Evolutionary conservation across 2,329 filamentous ascomycete genomes (phyloP).

Genomic region (Monilinia vaccinii-corymbosi): DNA sequence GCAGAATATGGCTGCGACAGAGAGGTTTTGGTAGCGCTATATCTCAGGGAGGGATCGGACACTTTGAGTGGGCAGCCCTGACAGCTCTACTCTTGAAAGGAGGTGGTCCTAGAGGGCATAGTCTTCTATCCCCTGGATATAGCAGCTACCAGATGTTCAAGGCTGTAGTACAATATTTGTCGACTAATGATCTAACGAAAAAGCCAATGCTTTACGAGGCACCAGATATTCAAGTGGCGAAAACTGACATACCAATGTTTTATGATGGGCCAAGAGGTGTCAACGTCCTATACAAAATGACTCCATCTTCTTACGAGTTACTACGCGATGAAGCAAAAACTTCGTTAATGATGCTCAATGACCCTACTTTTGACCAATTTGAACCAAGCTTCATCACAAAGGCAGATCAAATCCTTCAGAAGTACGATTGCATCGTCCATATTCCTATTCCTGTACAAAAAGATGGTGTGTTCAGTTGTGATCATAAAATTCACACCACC

Average conservation of each 20-base stretch:
- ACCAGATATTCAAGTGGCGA: slow-evolving; percentile 34
- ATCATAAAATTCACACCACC: slow-evolving; percentile 22
- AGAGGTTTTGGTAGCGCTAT: slow-evolving; percentile 66
- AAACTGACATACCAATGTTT: slow-evolving; percentile 54
- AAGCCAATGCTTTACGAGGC: slow-evolving; percentile 48
- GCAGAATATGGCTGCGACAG: slow-evolving; percentile 82
- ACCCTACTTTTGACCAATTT: slow-evolving; percentile 70
- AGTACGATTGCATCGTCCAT: slow-evolving; percentile 42
- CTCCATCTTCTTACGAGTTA: slow-evolving; percentile 66
- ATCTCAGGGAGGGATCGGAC: slow-evolving; percentile 76
- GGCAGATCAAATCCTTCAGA: slow-evolving; percentile 43
- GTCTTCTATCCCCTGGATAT: slow-evolving; percentile 68
- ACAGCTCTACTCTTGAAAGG: slow-evolving; percentile 71
- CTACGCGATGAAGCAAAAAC: slow-evolving; percentile 66
- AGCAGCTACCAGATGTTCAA: slow-evolving; percentile 94
- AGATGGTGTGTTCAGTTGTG: slow-evolving; percentile 13
- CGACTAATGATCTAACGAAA: slow-evolving; percentile 60
- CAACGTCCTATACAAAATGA: slow-evolving; percentile 89
- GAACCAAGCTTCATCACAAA: slow-evolving; percentile 71
- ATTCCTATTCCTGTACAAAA: slow-evolving; percentile 14
- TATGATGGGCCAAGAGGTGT: slow-evolving; percentile 67
- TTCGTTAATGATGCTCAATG: slow-evolving; percentile 66
- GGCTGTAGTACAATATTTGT: slow-evolving; percentile 79
- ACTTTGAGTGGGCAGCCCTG: slow-evolving; percentile 82
- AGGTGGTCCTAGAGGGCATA: slow-evolving; percentile 62